phyloP scores from a whole-genome alignment of 164 flowering plant genomes.

The Akebia trifoliata region DNA sequence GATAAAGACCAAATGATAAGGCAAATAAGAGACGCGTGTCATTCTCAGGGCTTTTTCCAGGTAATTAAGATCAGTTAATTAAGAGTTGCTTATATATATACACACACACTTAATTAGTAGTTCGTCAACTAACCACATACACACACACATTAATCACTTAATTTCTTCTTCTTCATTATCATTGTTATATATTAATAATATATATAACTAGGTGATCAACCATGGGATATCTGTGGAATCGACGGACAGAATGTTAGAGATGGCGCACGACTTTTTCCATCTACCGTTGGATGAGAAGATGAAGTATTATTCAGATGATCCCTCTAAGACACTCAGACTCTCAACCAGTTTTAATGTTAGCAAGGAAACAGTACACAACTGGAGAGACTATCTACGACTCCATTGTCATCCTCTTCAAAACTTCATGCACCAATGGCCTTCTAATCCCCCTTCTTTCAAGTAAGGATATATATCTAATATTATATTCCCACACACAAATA shows the following conservation, averaged over 20 bases:
- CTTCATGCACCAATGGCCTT: conserved; percentile 24
- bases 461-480: conserved; percentile 3
- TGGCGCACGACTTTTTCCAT: conserved; percentile 30
- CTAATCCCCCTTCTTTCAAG: conserved; percentile 26
- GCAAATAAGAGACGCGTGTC: conserved; percentile 51
- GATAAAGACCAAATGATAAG: conserved; percentile 24
- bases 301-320: conserved; percentile 27
- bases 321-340: conserved; percentile 21
- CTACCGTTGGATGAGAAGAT: conserved; percentile 38
- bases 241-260: conserved; percentile 18
- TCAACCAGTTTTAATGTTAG: conserved; percentile 24
- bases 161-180: no score
- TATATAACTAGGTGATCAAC: conserved; percentile 18
- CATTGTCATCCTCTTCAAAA: conserved; percentile 28
- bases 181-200: no score
- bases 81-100: no score
- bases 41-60: conserved; percentile 23
- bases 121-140: no score
- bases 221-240: conserved; percentile 23
- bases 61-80: neutral
- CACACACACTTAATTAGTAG: no score
- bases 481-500: no score
- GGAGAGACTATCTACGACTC: conserved; percentile 40
- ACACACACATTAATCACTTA: no score
- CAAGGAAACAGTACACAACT: conserved; percentile 30